Evolutionary conservation across 371 early-diverging fungal genomes (phyloP).

Genomic region (Mortierella sp.): DNA sequence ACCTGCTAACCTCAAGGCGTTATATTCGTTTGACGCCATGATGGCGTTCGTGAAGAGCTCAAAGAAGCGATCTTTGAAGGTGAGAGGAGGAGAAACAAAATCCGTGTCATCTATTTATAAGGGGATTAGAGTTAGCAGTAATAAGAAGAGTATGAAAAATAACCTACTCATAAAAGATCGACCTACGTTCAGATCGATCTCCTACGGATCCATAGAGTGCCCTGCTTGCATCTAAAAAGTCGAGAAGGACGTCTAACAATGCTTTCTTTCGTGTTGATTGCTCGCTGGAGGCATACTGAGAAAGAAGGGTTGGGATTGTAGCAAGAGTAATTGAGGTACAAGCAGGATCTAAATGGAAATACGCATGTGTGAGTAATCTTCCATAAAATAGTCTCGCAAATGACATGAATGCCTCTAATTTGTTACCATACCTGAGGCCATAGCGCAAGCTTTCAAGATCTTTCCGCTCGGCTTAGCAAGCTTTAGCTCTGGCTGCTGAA

Average conservation of each 20-base stretch:
- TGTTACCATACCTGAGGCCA: constrained; percentile 67
- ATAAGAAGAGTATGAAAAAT: neutral
- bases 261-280: constrained; percentile 72
- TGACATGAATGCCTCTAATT: neutral
- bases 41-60: constrained; percentile 72
- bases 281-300: constrained; percentile 65
- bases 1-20: constrained; percentile 73
- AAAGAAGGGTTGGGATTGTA: constrained; percentile 68
- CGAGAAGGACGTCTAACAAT: constrained; percentile 74
- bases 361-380: neutral
- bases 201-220: constrained; percentile 69
- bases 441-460: constrained; percentile 73
- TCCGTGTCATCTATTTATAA: constrained; percentile 58
- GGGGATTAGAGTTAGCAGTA: neutral
- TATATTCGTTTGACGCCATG: constrained; percentile 78
- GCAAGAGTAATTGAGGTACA: constrained; percentile 68
- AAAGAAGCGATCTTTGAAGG: constrained; percentile 77
- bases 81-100: constrained; percentile 66
- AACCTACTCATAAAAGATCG: neutral
- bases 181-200: constrained; percentile 59
- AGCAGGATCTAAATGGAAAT: constrained; percentile 64
- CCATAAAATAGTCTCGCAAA: neutral
- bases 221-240: constrained; percentile 73
- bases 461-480: constrained; percentile 77
- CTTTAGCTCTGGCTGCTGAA: constrained; percentile 81